phyloP scores from a whole-genome alignment of 345 rosid genomes.

The Populus simonii region DNA sequence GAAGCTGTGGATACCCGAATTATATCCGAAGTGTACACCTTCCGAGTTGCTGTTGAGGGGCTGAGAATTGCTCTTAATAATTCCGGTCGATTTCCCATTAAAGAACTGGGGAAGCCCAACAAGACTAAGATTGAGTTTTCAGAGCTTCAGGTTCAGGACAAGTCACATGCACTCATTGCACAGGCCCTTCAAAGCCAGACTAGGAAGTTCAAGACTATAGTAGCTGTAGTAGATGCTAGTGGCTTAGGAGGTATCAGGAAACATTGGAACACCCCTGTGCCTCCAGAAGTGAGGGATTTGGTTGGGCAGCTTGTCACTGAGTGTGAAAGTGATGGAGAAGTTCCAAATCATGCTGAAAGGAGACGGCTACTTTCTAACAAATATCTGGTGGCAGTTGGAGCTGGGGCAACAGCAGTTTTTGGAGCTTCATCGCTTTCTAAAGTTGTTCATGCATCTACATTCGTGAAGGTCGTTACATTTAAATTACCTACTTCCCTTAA shows the following conservation, averaged over 20 bases:
- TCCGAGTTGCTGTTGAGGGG: slow-evolving; percentile 85
- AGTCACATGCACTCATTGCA: slow-evolving; percentile 69
- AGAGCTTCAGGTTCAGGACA: slow-evolving; percentile 68
- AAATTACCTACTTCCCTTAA: slow-evolving; percentile 67
- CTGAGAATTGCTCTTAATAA: slow-evolving; percentile 76
- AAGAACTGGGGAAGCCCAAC: slow-evolving; percentile 32
- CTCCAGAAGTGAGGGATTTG: slow-evolving; percentile 62
- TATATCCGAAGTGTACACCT: slow-evolving; percentile 72
- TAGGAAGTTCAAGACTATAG: slow-evolving; percentile 60
- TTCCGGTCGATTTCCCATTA: slow-evolving; percentile 59
- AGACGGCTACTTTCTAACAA: slow-evolving; percentile 49
- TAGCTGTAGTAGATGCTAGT: slow-evolving; percentile 85
- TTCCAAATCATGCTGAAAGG: slow-evolving; percentile 34
- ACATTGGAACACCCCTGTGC: slow-evolving; percentile 74
- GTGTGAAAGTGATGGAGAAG: slow-evolving; percentile 41
- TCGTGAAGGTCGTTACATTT: slow-evolving; percentile 54
- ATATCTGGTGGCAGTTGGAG: slow-evolving; percentile 83
- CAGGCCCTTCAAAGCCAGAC: slow-evolving; percentile 74
- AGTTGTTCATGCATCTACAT: slow-evolving; percentile 65
- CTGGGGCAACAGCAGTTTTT: slow-evolving; percentile 81
- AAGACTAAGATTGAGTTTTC: slow-evolving; percentile 45
- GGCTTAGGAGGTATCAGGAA: slow-evolving; percentile 71
- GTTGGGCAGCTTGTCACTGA: slow-evolving; percentile 46
- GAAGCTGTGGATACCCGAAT: slow-evolving; percentile 44
- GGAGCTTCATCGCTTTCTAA: slow-evolving; percentile 83